Evolutionary conservation across 2,329 filamentous ascomycete genomes (phyloP).

Genomic region (Stemphylium lycopersici): DNA sequence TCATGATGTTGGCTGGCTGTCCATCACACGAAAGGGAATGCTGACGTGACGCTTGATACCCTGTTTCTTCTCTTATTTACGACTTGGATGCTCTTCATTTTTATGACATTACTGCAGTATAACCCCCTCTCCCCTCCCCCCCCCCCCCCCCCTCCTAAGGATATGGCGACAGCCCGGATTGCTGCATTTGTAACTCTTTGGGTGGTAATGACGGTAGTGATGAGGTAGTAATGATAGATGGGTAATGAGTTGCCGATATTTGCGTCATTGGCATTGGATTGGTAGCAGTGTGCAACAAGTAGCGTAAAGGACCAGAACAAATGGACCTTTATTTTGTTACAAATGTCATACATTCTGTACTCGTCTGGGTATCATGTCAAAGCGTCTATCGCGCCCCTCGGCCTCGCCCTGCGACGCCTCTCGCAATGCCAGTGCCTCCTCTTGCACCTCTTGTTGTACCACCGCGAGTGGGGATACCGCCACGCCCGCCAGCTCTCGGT

Average conservation of each 20-base stretch:
- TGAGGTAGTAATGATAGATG: constrained; percentile 1
- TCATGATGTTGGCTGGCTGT: background rate
- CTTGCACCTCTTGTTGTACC: constrained; percentile 39
- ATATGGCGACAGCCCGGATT: constrained; percentile 27
- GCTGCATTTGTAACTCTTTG: constrained; percentile 27
- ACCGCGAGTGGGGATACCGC: constrained; percentile 44
- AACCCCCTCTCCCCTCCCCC: too few relatives aligned
- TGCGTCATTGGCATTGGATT: background rate
- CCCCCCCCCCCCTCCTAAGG: constrained; percentile 31
- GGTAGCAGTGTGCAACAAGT: background rate
- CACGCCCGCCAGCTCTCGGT: constrained; percentile 41
- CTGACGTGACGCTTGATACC: constrained; percentile 4
- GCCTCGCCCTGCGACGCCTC: constrained; percentile 42
- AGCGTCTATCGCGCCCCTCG: constrained; percentile 34
- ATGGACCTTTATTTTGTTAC: background rate
- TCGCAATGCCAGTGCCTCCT: constrained; percentile 47
- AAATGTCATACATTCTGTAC: background rate
- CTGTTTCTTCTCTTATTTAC: constrained; percentile 21
- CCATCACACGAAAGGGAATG: background rate
- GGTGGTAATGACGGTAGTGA: constrained; percentile 2
- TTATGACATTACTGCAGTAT: constrained; percentile 33
- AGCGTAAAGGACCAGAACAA: background rate
- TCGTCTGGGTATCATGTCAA: constrained; percentile 8
- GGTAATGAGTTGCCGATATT: background rate
- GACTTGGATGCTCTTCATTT: constrained; percentile 15